These are phyloP conservation scores for Claviceps sp. DNA, from an alignment of 2,329 filamentous ascomycete genomes.

Conservation along the genomic window DNA sequence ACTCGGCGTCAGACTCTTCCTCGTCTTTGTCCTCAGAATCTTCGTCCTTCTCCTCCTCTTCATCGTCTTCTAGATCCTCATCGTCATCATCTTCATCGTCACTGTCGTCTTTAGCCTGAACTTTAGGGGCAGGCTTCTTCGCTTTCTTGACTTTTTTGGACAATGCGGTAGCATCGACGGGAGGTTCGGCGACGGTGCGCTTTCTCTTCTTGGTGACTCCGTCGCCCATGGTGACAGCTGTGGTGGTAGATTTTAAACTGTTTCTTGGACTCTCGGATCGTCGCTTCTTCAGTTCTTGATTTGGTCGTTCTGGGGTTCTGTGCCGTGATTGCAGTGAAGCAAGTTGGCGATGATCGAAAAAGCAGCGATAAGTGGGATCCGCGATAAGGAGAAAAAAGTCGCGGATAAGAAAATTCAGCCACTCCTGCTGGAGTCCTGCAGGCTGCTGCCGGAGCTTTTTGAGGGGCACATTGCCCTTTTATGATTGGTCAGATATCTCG, in stretches of 20 bases:
- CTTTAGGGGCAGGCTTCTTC: slow-evolving; percentile 21
- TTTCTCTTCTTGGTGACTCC: slow-evolving; percentile 31
- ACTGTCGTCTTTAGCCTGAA: slow-evolving; percentile 16
- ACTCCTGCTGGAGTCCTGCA: too few species aligned
- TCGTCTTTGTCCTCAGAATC: slow-evolving; percentile 12
- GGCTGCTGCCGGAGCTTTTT: too few species aligned
- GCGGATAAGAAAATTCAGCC: not conserved
- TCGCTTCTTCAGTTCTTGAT: not conserved
- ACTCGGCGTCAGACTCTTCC: slow-evolving; percentile 10
- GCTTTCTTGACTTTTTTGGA: slow-evolving; percentile 29
- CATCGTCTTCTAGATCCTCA: slow-evolving; percentile 16
- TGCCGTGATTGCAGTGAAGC: not conserved
- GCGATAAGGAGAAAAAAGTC: slow-evolving; percentile 10
- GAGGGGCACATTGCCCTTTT: too few species aligned
- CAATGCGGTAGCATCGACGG: slow-evolving; percentile 9
- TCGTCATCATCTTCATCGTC: slow-evolving; percentile 16
- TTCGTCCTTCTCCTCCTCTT: slow-evolving; percentile 12
- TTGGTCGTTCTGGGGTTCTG: not conserved
- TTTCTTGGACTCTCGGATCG: not conserved
- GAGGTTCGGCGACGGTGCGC: slow-evolving; percentile 21
- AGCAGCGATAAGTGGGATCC: slow-evolving; percentile 3
- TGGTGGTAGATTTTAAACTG: not conserved
- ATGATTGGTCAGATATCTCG: too few species aligned
- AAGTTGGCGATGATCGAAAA: not conserved
- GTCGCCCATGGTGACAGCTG: slow-evolving; percentile 18